Conservation (phyloP, 2,329 filamentous ascomycete genomes). For the Pseudogymnoascus sp. region DNA sequence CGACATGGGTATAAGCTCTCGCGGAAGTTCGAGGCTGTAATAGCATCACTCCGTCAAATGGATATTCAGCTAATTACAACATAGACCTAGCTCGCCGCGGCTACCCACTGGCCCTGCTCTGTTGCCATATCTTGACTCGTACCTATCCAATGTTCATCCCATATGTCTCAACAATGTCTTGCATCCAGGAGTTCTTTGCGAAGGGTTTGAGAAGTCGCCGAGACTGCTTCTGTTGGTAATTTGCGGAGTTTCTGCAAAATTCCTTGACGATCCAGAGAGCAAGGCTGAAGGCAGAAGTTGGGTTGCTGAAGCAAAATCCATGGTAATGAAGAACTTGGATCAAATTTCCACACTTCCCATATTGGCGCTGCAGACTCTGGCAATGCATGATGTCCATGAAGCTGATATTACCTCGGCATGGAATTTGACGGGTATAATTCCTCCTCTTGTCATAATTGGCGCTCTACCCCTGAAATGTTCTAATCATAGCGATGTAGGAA, state of each 20-base stretch:
- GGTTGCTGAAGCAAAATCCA: constrained; percentile 7
- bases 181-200: constrained; percentile 8
- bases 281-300: background rate
- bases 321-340: background rate
- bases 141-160: constrained; percentile 8
- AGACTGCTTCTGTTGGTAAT: background rate
- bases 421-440: constrained; percentile 9
- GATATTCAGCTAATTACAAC: background rate
- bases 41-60: background rate
- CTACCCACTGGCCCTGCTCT: background rate
- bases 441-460: background rate
- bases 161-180: constrained; percentile 8
- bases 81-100: background rate
- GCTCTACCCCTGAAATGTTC: background rate
- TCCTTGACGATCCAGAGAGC: background rate
- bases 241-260: constrained; percentile 10
- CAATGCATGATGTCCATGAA: constrained; percentile 8
- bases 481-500: background rate
- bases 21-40: background rate
- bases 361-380: constrained; percentile 1
- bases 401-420: constrained; percentile 7
- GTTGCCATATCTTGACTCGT: constrained; percentile 7
- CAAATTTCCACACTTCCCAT: constrained; percentile 7
- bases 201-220: background rate
- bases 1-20: background rate